Percentiles rank a stretch among this genome's conserved stretches.
These are phyloP conservation scores for Vigna unguiculata DNA, from an alignment of 306 rosid genomes.

Conservation along the genomic window DNA sequence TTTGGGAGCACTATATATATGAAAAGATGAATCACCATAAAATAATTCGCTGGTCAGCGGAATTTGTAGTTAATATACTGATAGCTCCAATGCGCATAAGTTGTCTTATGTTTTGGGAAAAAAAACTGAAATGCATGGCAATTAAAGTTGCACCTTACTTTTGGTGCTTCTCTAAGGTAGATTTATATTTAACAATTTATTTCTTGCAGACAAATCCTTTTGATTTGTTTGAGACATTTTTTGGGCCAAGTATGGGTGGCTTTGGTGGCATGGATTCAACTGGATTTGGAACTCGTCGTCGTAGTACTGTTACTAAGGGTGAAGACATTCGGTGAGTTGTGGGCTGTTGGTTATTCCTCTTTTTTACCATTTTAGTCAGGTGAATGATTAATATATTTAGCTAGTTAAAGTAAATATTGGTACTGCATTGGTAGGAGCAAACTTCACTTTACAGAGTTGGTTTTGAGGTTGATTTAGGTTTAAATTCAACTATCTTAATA, in stretches of 20 bases:
- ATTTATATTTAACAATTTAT: constrained; percentile 22
- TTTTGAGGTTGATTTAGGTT: too few relatives aligned
- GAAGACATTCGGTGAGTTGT: constrained; percentile 90
- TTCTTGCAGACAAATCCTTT: constrained; percentile 91
- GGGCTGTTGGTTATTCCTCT: constrained; percentile 30
- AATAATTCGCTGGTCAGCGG: constrained; percentile 5
- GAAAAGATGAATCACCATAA: constrained; percentile 11
- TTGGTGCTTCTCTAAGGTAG: constrained; percentile 23
- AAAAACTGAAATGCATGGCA: constrained; percentile 39
- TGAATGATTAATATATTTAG: constrained; percentile 35
- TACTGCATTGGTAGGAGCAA: not conserved
- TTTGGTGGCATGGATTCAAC: constrained; percentile 80
- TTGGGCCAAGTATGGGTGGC: constrained; percentile 89
- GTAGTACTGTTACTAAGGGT: constrained; percentile 92
- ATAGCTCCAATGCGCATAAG: constrained; percentile 17
- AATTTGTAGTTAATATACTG: not conserved
- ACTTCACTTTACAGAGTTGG: too few relatives aligned
- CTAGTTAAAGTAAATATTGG: constrained; percentile 17
- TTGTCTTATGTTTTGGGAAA: constrained; percentile 26
- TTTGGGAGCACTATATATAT: constrained; percentile 1
- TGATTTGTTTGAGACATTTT: constrained; percentile 96
- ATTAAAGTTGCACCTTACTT: constrained; percentile 22
- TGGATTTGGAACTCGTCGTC: constrained; percentile 84
- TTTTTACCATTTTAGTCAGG: constrained; percentile 2
- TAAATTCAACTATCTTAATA: too few relatives aligned